Evolutionary conservation across 495 filamentous ascomycete genomes (phyloP).

Genomic region (Penicillium riverlandense): DNA sequence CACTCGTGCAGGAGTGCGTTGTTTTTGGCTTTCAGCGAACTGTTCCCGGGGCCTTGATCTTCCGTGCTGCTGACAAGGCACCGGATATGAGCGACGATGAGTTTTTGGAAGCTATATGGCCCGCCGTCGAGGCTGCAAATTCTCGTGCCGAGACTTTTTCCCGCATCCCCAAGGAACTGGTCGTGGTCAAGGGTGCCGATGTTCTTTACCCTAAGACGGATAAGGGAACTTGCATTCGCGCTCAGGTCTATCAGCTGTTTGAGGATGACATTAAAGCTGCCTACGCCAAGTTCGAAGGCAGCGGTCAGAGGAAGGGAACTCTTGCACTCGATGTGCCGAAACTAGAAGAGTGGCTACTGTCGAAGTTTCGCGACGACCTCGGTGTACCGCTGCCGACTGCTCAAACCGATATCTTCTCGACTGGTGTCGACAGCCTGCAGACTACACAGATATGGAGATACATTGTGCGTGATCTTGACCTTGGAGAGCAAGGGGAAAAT

Average conservation of each 20-base stretch:
- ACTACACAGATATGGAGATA: conserved; percentile 39
- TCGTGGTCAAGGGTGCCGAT: conserved; percentile 37
- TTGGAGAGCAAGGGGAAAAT: conserved; percentile 16
- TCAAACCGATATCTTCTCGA: conserved; percentile 44
- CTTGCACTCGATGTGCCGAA: conserved; percentile 11
- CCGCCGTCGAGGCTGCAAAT: conserved; percentile 43
- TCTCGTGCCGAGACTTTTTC: conserved; percentile 42
- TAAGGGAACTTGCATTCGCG: conserved; percentile 50
- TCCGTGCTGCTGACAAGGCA: conserved; percentile 32
- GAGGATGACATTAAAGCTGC: conserved; percentile 38
- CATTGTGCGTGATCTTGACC: conserved; percentile 25
- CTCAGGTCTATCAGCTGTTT: conserved; percentile 45
- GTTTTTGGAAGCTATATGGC: conserved; percentile 45
- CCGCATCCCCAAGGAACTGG: conserved; percentile 44
- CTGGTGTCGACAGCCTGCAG: conserved; percentile 50
- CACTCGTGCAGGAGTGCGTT: conserved; percentile 28
- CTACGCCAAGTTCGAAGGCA: conserved; percentile 29
- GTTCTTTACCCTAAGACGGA: conserved; percentile 44
- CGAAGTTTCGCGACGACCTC: conserved; percentile 18
- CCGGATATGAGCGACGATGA: conserved; percentile 31
- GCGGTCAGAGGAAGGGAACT: conserved; percentile 12
- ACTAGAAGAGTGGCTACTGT: conserved; percentile 18
- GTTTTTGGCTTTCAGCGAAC: conserved; percentile 33
- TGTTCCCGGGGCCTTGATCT: conserved; percentile 38
- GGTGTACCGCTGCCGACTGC: conserved; percentile 13